These are phyloP conservation scores for Malania oleifera DNA, from an alignment of 164 flowering plant species.

Conservation along the genomic window DNA sequence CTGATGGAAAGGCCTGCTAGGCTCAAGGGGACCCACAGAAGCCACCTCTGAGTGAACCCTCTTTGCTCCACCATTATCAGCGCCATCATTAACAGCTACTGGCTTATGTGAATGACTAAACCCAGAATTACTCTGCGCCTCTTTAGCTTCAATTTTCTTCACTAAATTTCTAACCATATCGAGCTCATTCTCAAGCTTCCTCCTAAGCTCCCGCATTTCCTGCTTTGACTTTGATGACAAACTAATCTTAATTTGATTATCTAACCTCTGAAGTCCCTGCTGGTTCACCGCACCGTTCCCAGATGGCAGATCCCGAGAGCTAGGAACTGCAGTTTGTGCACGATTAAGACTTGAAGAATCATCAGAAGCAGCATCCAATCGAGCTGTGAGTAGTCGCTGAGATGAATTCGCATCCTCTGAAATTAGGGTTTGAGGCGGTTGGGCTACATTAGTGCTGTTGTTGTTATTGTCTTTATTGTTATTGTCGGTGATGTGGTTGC, in stretches of 20 bases:
- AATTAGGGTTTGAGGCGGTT: slow-evolving; percentile 14
- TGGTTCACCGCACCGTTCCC: slow-evolving; percentile 24
- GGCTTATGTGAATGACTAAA: slow-evolving; percentile 24
- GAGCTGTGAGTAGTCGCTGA: slow-evolving; percentile 19
- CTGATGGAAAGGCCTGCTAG: slow-evolving; percentile 40
- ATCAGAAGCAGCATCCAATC: slow-evolving; percentile 33
- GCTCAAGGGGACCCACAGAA: slow-evolving; percentile 29
- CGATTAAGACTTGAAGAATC: slow-evolving; percentile 45
- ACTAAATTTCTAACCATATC: slow-evolving; percentile 54
- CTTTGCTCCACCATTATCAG: slow-evolving; percentile 27
- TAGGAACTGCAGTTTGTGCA: slow-evolving; percentile 10
- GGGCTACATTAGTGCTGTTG: slow-evolving; percentile 4
- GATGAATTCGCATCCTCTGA: slow-evolving; percentile 29
- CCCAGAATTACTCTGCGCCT: slow-evolving; percentile 25
- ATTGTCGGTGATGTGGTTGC: neutral
- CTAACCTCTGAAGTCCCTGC: slow-evolving; percentile 19
- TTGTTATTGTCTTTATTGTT: slow-evolving; percentile 3
- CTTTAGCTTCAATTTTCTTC: slow-evolving; percentile 60
- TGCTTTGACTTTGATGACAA: slow-evolving; percentile 46
- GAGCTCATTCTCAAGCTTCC: slow-evolving; percentile 64
- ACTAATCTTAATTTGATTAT: slow-evolving; percentile 38
- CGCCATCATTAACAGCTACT: slow-evolving; percentile 19
- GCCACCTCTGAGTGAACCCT: slow-evolving; percentile 45
- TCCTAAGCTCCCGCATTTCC: slow-evolving; percentile 54
- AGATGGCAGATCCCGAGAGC: slow-evolving; percentile 8